Conservation (phyloP, 257 asterid species). For the Cordia subcordata region DNA sequence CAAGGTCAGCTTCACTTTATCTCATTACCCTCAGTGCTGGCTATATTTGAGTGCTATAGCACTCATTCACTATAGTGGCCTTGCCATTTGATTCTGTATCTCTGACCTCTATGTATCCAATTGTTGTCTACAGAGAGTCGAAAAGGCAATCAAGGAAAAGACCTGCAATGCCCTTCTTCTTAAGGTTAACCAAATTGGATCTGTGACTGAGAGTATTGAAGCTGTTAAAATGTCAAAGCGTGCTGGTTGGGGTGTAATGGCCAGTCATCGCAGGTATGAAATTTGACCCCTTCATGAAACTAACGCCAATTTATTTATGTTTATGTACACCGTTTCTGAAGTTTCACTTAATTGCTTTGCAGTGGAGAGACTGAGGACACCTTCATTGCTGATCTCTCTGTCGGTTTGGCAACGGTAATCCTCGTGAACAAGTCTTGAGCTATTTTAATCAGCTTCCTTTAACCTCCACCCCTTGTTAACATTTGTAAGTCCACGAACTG, state of each 20-base stretch:
- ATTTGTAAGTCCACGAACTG: neutral
- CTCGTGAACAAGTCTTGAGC: neutral
- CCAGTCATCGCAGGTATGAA: slow-evolving; percentile 68
- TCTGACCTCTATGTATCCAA: neutral
- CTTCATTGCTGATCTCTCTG: slow-evolving; percentile 96
- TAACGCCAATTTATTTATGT: neutral
- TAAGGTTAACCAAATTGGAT: slow-evolving; percentile 98
- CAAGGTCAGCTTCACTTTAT: slow-evolving; percentile 38
- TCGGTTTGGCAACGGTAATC: slow-evolving; percentile 86
- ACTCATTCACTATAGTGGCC: too few relatives aligned
- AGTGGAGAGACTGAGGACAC: slow-evolving; percentile 99
- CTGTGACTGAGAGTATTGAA: slow-evolving; percentile 97
- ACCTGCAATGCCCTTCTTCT: slow-evolving; percentile 96
- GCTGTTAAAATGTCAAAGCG: slow-evolving; percentile 94
- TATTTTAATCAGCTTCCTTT: too few relatives aligned
- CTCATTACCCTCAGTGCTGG: too few relatives aligned
- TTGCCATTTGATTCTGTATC: neutral
- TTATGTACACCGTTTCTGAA: neutral
- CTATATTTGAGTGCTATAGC: too few relatives aligned
- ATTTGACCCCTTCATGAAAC: neutral
- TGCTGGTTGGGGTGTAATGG: slow-evolving; percentile 99
- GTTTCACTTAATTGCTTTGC: slow-evolving; percentile 12
- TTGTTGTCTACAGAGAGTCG: slow-evolving; percentile 66
- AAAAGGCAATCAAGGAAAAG: slow-evolving; percentile 91
- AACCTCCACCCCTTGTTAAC: neutral